phyloP scores from a whole-genome alignment of 805 yeast genomes.

The Yarrowia deformans region DNA sequence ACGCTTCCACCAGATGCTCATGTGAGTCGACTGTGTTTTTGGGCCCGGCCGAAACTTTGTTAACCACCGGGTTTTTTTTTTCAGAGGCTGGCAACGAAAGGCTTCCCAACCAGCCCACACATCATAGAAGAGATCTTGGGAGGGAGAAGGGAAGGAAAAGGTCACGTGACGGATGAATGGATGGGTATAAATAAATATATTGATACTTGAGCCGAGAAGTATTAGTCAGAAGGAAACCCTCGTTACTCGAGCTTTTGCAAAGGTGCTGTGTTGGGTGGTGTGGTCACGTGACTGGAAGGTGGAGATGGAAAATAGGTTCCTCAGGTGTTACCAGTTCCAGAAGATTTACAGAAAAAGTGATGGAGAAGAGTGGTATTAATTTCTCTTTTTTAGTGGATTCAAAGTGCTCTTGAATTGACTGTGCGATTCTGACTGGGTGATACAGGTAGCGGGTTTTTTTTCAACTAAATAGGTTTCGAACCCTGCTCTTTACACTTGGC shows the following conservation, averaged over 20 bases:
- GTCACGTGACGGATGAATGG: constrained; percentile 3
- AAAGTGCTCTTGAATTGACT: no score
- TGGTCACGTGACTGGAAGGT: not conserved
- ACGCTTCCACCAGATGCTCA: not conserved
- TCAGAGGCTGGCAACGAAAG: not conserved
- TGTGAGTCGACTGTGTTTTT: not conserved
- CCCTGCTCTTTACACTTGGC: no score
- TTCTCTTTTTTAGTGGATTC: not conserved
- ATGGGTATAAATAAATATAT: not conserved
- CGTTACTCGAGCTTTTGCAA: no score
- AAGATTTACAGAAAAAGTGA: not conserved
- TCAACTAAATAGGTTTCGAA: no score
- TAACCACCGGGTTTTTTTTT: not conserved
- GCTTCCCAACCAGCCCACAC: no score
- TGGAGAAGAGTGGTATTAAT: not conserved
- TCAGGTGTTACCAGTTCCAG: no score
- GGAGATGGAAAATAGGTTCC: not conserved
- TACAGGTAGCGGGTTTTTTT: no score
- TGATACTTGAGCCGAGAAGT: no score
- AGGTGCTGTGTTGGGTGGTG: not conserved
- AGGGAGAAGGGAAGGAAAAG: not conserved
- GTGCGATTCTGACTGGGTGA: no score
- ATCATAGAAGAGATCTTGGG: no score
- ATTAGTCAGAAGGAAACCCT: no score
- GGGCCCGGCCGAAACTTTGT: not conserved